Evolutionary conservation across 169 alveolate species (phyloP).

Genomic region (Cryptosporidium ubiquitum): DNA sequence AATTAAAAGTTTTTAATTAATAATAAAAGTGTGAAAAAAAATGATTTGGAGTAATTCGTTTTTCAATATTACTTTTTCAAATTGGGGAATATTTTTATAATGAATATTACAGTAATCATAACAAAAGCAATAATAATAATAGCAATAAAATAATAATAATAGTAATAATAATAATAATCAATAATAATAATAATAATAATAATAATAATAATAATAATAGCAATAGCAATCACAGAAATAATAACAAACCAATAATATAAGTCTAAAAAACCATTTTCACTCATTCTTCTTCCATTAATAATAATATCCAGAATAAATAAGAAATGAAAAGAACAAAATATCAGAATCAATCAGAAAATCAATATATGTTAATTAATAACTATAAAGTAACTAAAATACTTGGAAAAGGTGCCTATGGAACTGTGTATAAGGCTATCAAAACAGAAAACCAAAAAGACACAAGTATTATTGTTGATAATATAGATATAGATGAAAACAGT

Average conservation of each 20-base stretch:
- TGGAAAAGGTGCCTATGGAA: constrained; percentile 70
- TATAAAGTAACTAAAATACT: constrained; percentile 54
- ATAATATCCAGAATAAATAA: too few species aligned
- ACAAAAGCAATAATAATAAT: too few species aligned
- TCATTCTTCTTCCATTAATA: too few species aligned
- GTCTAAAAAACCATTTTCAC: too few species aligned
- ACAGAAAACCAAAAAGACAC: neutral
- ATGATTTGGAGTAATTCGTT: neutral
- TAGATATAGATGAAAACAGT: neutral
- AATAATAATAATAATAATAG: neutral
- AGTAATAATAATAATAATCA: neutral
- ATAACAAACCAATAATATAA: too few species aligned
- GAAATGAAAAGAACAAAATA: constrained; percentile 14
- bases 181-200: neutral
- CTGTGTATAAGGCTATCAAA: constrained; percentile 54
- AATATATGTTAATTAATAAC: neutral
- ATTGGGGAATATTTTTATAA: neutral
- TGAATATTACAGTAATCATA: too few species aligned
- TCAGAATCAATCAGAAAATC: neutral
- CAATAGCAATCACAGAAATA: too few species aligned
- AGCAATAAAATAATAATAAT: too few species aligned
- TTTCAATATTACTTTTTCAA: neutral
- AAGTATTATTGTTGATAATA: too few species aligned
- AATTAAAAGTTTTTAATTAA: neutral
- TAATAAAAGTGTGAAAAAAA: neutral